Evolutionary conservation across 805 yeast genomes (phyloP).

Genomic region (Yamadazyma ubonensis): DNA sequence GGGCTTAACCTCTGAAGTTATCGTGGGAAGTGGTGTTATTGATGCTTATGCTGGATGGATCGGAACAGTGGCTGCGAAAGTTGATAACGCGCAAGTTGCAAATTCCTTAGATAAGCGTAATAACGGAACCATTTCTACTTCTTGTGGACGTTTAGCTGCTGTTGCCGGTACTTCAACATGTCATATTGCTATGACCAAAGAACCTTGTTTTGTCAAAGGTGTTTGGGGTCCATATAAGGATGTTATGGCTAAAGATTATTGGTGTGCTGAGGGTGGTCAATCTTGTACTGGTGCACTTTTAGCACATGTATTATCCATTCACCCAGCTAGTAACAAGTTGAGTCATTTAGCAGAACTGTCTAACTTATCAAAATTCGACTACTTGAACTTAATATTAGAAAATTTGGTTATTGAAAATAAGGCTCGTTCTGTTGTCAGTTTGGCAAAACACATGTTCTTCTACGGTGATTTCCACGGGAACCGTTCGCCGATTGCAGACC

Average conservation of each 20-base stretch:
- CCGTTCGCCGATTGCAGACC: constrained; percentile 96
- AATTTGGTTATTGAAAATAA: constrained; percentile 54
- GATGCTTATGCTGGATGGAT: constrained; percentile 99
- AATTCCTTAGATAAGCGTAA: constrained; percentile 44
- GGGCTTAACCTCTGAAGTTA: constrained; percentile 76
- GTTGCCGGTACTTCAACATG: constrained; percentile 99
- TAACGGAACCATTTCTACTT: constrained; percentile 48
- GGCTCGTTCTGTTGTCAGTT: constrained; percentile 69
- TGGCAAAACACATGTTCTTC: constrained; percentile 83
- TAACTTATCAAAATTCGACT: constrained; percentile 75
- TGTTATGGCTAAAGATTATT: constrained; percentile 81
- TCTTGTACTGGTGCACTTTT: constrained; percentile 93
- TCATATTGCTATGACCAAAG: constrained; percentile 82
- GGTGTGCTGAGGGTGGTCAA: constrained; percentile 99
- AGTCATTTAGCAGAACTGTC: constrained; percentile 65
- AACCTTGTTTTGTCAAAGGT: constrained; percentile 88
- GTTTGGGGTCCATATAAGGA: constrained; percentile 99
- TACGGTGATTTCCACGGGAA: constrained; percentile 98
- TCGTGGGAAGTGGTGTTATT: constrained; percentile 93
- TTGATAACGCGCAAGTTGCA: constrained; percentile 57
- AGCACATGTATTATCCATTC: constrained; percentile 82
- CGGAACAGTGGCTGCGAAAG: constrained; percentile 93
- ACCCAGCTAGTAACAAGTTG: constrained; percentile 82
- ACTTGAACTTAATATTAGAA: constrained; percentile 73
- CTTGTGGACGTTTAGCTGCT: constrained; percentile 89